These are phyloP conservation scores for Raphanus hybrid DNA, from an alignment of 441 rosid genomes.

Conservation along the genomic window DNA sequence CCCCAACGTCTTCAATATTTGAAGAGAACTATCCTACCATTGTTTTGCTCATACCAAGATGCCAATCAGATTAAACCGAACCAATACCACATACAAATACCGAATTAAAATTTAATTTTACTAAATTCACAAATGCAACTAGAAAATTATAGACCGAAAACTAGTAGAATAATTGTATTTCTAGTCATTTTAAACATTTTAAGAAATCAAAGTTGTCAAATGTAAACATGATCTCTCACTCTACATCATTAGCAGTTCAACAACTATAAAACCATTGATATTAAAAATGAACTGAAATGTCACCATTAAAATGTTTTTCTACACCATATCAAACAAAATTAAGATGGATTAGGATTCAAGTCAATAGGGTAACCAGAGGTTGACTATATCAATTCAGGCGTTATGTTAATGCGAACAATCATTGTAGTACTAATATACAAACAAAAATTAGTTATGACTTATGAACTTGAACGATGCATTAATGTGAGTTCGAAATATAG, in stretches of 20 bases:
- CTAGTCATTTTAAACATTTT: not conserved
- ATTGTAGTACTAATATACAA: not conserved
- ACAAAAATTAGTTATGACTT: not conserved
- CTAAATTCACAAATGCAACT: not conserved
- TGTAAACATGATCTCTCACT: not conserved
- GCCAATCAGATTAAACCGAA: not conserved
- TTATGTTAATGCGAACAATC: constrained; percentile 1
- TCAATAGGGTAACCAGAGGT: not conserved
- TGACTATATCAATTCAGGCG: not conserved
- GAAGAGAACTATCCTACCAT: not conserved
- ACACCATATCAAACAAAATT: not conserved
- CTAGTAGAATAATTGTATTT: not conserved
- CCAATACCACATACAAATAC: not conserved
- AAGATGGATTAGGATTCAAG: not conserved
- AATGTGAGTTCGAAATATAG: constrained; percentile 17
- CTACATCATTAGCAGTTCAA: constrained; percentile 3
- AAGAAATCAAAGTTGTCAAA: not conserved
- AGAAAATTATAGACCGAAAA: not conserved
- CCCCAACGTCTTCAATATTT: not conserved
- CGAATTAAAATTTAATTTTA: not conserved
- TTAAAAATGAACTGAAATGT: not conserved
- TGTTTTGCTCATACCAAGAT: constrained; percentile 5
- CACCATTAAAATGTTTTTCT: not conserved
- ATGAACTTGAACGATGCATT: constrained; percentile 11
- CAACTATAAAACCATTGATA: not conserved